A percentile compares a stretch with the other conserved stretches of the same genome.
Evolutionary conservation across 106 monocot genomes (phyloP).

Genomic region (Apostasia ramifera): DNA sequence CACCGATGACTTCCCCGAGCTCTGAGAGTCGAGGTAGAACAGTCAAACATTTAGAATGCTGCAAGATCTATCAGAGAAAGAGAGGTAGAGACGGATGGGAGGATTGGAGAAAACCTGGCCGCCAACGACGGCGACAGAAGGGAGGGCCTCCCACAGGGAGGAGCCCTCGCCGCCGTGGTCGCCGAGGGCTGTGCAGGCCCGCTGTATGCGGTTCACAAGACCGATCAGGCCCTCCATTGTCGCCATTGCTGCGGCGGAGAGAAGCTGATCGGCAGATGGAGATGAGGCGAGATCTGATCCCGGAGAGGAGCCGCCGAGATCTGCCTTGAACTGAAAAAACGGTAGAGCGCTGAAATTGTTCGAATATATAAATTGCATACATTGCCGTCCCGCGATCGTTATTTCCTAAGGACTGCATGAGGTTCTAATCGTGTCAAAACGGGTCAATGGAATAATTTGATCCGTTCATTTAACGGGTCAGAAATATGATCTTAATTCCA

Average conservation of each 20-base stretch:
- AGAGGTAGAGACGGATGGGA: not conserved
- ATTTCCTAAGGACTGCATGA: too few species aligned
- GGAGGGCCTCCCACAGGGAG: slow-evolving; percentile 73
- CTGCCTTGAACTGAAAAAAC: too few species aligned
- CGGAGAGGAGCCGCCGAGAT: too few species aligned
- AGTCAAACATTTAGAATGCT: not conserved
- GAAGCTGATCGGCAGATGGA: too few species aligned
- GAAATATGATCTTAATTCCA: too few species aligned
- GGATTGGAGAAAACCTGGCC: slow-evolving; percentile 42
- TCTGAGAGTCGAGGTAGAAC: slow-evolving; percentile 23
- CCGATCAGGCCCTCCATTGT: slow-evolving; percentile 88
- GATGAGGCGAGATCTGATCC: too few species aligned
- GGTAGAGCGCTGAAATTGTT: too few species aligned
- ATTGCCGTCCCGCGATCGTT: too few species aligned
- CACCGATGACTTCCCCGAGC: slow-evolving; percentile 93
- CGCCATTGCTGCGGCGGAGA: slow-evolving; percentile 24
- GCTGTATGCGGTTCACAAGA: slow-evolving; percentile 67
- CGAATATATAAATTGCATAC: too few species aligned
- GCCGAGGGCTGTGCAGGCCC: slow-evolving; percentile 74
- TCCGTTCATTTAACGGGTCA: too few species aligned
- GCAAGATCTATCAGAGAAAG: not conserved
- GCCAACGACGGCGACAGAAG: slow-evolving; percentile 81
- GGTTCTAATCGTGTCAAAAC: too few species aligned
- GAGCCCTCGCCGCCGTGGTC: slow-evolving; percentile 58
- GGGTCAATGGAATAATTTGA: too few species aligned